Conservation (phyloP, 345 rosid genomes). For the Eutrema heterophyllum region DNA sequence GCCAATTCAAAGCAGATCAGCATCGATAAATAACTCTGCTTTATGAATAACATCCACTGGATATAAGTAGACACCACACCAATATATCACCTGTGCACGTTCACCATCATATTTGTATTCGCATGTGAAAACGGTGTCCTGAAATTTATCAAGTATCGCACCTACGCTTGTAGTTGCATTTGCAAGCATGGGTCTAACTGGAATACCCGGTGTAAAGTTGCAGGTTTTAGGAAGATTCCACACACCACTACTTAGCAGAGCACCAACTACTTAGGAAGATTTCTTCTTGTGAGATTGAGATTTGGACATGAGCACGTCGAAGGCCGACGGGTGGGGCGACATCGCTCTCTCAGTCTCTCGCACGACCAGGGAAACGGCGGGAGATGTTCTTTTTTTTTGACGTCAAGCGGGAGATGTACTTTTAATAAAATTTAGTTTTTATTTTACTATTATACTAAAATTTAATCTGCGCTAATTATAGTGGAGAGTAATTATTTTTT, state of each 20-base stretch:
- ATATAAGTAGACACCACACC: not conserved
- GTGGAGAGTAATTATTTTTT: no score
- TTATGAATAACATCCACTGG: not conserved
- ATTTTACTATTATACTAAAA: no score
- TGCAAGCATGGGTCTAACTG: constrained; percentile 91
- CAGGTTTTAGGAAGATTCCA: constrained; percentile 77
- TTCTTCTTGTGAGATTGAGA: no score
- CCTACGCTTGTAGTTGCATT: constrained; percentile 74
- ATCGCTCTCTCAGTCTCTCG: no score
- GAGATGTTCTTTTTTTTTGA: no score
- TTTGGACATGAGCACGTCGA: no score
- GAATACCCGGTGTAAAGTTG: constrained; percentile 67
- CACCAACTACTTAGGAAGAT: constrained; percentile 48
- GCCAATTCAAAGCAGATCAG: not conserved
- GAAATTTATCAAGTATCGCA: constrained; percentile 72
- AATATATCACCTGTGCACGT: constrained; percentile 72
- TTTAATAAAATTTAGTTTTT: no score
- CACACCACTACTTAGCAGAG: constrained; percentile 64
- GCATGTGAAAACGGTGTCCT: constrained; percentile 63
- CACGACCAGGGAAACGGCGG: no score
- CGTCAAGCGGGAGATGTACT: no score
- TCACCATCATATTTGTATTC: constrained; percentile 96
- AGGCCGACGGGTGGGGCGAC: no score
- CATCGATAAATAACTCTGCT: not conserved
- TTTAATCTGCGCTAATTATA: no score